phyloP scores from a whole-genome alignment of 192 early-diverging fungal genomes.

The Mortierella alpina region DNA sequence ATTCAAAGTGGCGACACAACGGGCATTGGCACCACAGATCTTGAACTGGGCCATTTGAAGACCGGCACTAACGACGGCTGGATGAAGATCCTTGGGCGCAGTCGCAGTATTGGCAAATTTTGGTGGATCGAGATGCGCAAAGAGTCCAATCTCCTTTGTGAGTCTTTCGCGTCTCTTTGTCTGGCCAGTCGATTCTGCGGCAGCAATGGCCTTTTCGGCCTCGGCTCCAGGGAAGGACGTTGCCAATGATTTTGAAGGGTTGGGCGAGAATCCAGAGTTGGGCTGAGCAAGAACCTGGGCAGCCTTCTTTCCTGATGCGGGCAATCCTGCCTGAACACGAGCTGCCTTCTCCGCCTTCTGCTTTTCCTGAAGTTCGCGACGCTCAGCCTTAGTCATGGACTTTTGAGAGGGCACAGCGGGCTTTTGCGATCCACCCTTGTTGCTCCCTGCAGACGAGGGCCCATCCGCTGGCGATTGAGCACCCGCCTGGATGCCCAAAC shows the following conservation, averaged over 20 bases:
- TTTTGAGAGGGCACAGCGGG: slow-evolving; percentile 49
- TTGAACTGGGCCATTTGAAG: slow-evolving; percentile 87
- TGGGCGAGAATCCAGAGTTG: slow-evolving; percentile 33
- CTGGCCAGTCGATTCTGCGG: slow-evolving; percentile 44
- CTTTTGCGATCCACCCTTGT: slow-evolving; percentile 25
- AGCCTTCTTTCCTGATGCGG: slow-evolving; percentile 55
- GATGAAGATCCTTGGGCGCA: slow-evolving; percentile 78
- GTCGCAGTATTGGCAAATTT: slow-evolving; percentile 61
- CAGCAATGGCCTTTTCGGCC: slow-evolving; percentile 41
- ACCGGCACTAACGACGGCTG: slow-evolving; percentile 86
- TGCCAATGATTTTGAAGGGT: slow-evolving; percentile 27
- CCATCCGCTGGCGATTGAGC: slow-evolving; percentile 9
- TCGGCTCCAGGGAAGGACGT: slow-evolving; percentile 43
- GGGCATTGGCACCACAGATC: slow-evolving; percentile 91
- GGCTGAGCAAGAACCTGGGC: slow-evolving; percentile 29
- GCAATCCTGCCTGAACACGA: slow-evolving; percentile 48
- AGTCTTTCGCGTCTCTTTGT: slow-evolving; percentile 48
- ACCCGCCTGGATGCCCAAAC: slow-evolving; percentile 37
- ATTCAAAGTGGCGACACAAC: slow-evolving; percentile 88
- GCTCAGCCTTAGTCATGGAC: slow-evolving; percentile 89
- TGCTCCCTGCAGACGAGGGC: slow-evolving; percentile 5
- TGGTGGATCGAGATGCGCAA: slow-evolving; percentile 79
- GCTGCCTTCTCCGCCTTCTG: slow-evolving; percentile 84
- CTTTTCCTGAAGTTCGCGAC: slow-evolving; percentile 85
- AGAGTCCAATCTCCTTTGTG: slow-evolving; percentile 70